Conservation (phyloP, 345 rosid genomes). For the Hibiscus trionum region DNA sequence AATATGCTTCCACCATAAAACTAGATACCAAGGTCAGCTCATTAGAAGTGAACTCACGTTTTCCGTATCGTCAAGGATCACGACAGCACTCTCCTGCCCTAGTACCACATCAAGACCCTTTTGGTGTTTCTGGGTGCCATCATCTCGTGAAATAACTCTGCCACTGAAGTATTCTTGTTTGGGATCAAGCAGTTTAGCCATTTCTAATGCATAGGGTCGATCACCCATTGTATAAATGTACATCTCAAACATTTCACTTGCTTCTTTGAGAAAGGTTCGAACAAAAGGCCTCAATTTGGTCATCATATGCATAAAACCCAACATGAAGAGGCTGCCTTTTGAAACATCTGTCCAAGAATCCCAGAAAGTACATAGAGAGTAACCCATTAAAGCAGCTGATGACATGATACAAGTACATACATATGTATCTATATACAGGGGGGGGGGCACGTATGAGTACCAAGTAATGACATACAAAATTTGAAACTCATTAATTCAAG, state of each 20-base stretch:
- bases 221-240: constrained; percentile 95
- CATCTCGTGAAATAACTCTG: constrained; percentile 82
- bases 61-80: constrained; percentile 91
- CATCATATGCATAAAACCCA: constrained; percentile 75
- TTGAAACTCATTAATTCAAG: not conserved
- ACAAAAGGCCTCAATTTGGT: constrained; percentile 86
- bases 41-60: constrained; percentile 33
- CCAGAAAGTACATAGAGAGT: not conserved
- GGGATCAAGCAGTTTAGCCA: constrained; percentile 92
- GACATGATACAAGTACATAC: not conserved
- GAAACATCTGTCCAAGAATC: constrained; percentile 40
- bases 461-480: not conserved
- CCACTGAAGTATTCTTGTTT: constrained; percentile 50
- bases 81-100: constrained; percentile 78
- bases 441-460: not conserved
- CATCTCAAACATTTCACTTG: constrained; percentile 82
- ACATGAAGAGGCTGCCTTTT: constrained; percentile 64
- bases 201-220: constrained; percentile 64
- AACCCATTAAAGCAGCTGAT: not conserved
- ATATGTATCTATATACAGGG: not conserved
- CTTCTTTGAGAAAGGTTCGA: constrained; percentile 69
- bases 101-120: constrained; percentile 82
- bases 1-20: not conserved
- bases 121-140: constrained; percentile 79
- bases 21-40: not conserved